phyloP scores from a whole-genome alignment of 1,284 basidiomycete species.

The Cutaneotrichosporon dermatis region DNA sequence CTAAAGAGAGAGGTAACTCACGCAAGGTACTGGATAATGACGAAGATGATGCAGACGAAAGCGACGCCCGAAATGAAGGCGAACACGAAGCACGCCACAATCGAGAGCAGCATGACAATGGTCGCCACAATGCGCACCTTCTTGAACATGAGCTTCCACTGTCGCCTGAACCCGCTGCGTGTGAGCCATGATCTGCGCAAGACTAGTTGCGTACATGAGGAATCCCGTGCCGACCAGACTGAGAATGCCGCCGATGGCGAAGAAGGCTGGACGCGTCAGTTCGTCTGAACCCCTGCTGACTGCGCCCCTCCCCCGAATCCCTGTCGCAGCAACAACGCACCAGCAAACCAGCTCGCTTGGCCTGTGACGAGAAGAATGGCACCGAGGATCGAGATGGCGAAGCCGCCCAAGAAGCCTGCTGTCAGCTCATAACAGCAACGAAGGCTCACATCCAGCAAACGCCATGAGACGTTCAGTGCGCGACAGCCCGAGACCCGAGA shows the following conservation, averaged over 20 bases:
- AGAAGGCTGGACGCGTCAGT: conserved; percentile 59
- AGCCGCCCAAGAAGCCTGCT: conserved; percentile 60
- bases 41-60: conserved; percentile 57
- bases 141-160: conserved; percentile 87
- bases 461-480: conserved; percentile 76
- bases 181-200: neutral
- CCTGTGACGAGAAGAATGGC: conserved; percentile 72
- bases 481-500: conserved; percentile 69
- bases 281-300: no score
- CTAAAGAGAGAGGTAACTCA: neutral
- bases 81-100: conserved; percentile 71
- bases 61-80: conserved; percentile 56
- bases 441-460: conserved; percentile 66
- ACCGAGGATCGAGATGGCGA: conserved; percentile 68
- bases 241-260: conserved; percentile 74
- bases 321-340: conserved; percentile 52
- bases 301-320: no score
- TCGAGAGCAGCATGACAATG: conserved; percentile 68
- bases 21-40: conserved; percentile 66
- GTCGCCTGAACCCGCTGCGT: conserved; percentile 63
- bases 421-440: neutral
- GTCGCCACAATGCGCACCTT: conserved; percentile 81
- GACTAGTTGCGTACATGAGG: conserved; percentile 61
- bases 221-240: conserved; percentile 85
- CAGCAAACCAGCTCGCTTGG: conserved; percentile 66